Conservation (phyloP, 441 rosid species). For the Dalechampia spathulata region DNA sequence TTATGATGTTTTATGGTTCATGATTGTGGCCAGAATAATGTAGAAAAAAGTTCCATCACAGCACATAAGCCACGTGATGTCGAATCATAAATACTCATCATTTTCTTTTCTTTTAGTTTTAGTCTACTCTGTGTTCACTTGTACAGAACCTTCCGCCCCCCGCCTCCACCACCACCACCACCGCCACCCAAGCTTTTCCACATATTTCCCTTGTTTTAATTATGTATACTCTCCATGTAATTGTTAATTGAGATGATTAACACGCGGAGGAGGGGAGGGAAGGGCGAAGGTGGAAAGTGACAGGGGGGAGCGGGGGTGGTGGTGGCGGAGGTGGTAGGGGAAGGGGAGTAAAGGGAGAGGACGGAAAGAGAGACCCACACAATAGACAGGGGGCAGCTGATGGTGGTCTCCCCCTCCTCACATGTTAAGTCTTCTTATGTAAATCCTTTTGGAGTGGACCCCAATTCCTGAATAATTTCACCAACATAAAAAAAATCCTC, state of each 20-base stretch:
- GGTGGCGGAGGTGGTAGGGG: not conserved
- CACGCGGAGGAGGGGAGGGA: not conserved
- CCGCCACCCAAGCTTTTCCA: too few species aligned
- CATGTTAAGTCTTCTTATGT: constrained; percentile 22
- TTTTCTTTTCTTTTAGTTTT: not conserved
- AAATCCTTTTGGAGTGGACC: not conserved
- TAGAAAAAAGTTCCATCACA: constrained; percentile 19
- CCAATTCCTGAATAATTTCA: too few species aligned
- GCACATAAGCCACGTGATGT: constrained; percentile 44
- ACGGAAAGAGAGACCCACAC: constrained; percentile 12
- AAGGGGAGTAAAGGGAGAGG: not conserved
- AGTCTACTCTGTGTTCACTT: not conserved
- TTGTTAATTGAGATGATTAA: too few species aligned
- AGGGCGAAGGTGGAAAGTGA: not conserved
- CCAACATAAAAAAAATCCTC: too few species aligned
- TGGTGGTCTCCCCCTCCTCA: constrained; percentile 51
- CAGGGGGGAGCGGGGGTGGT: not conserved
- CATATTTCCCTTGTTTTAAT: too few species aligned
- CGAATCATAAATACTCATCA: constrained; percentile 22
- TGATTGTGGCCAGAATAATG: constrained; percentile 27
- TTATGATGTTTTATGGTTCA: constrained; percentile 19
- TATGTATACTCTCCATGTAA: too few species aligned
- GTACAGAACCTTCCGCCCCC: constrained; percentile 12
- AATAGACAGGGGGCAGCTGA: constrained; percentile 43
- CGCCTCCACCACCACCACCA: too few species aligned